Evolutionary conservation across 306 rosid species (phyloP).

Genomic region (Cicer arietinum): DNA sequence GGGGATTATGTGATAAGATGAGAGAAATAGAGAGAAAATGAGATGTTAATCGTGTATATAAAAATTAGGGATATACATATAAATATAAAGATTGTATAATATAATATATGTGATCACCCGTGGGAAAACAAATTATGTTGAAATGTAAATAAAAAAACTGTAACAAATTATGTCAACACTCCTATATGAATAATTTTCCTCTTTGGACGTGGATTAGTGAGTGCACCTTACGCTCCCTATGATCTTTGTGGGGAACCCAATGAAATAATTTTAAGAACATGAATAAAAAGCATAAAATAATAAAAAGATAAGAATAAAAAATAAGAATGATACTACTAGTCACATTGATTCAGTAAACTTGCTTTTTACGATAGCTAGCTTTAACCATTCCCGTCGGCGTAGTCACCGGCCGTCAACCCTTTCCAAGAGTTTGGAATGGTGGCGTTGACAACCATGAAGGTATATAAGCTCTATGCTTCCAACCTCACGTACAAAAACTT

Average conservation of each 20-base stretch:
- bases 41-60: too few species aligned
- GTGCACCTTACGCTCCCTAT: slow-evolving; percentile 57
- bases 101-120: too few species aligned
- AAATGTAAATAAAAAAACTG: too few species aligned
- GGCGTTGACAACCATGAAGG: slow-evolving; percentile 60
- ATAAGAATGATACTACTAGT: slow-evolving; percentile 39
- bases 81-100: too few species aligned
- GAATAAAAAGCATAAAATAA: slow-evolving; percentile 1
- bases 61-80: too few species aligned
- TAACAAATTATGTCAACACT: too few species aligned
- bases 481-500: slow-evolving; percentile 43
- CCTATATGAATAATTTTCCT: too few species aligned
- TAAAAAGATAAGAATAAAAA: slow-evolving; percentile 34
- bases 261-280: neutral
- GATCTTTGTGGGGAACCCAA: slow-evolving; percentile 48
- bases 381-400: slow-evolving; percentile 89
- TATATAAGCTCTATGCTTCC: slow-evolving; percentile 55
- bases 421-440: slow-evolving; percentile 41
- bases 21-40: too few species aligned
- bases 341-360: slow-evolving; percentile 65
- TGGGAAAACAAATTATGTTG: too few species aligned
- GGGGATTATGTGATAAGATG: too few species aligned
- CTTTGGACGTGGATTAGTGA: neutral
- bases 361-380: slow-evolving; percentile 74
- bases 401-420: slow-evolving; percentile 97